A percentile compares a stretch with the other conserved stretches of the same genome.
Evolutionary conservation across 23 red algal genomes (phyloP).

Genomic region (Agarophyton chilense): DNA sequence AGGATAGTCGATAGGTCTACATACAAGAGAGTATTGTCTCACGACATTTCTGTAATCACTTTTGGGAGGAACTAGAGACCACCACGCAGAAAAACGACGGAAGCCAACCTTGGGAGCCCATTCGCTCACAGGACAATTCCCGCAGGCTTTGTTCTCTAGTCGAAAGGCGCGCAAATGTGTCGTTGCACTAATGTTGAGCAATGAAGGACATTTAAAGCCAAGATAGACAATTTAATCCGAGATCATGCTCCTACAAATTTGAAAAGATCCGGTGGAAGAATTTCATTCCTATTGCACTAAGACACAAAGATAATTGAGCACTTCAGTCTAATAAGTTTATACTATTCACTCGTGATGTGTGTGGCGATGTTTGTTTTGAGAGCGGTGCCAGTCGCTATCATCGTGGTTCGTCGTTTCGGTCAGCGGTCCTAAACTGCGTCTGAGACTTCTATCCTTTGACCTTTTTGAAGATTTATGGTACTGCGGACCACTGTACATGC

Average conservation of each 20-base stretch:
- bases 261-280: not conserved
- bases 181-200: too few relatives aligned
- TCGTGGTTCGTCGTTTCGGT: constrained; percentile 41
- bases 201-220: not conserved
- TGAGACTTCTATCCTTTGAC: not conserved
- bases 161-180: too few relatives aligned
- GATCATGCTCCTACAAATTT: not conserved
- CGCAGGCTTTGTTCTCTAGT: too few relatives aligned
- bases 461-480: constrained; percentile 15
- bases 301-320: not conserved
- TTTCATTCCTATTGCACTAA: not conserved
- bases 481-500: constrained; percentile 47
- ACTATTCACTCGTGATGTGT: not conserved
- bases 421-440: constrained; percentile 31
- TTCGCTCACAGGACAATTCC: too few relatives aligned
- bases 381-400: constrained; percentile 11
- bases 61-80: too few relatives aligned
- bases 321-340: not conserved
- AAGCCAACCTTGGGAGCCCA: too few relatives aligned
- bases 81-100: too few relatives aligned
- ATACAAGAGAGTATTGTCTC: too few relatives aligned
- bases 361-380: not conserved
- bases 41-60: too few relatives aligned
- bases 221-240: not conserved
- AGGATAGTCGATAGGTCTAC: too few relatives aligned